Conservation (phyloP, 1,139 yeast genomes). For the Scheffersomyces stambukii region DNA sequence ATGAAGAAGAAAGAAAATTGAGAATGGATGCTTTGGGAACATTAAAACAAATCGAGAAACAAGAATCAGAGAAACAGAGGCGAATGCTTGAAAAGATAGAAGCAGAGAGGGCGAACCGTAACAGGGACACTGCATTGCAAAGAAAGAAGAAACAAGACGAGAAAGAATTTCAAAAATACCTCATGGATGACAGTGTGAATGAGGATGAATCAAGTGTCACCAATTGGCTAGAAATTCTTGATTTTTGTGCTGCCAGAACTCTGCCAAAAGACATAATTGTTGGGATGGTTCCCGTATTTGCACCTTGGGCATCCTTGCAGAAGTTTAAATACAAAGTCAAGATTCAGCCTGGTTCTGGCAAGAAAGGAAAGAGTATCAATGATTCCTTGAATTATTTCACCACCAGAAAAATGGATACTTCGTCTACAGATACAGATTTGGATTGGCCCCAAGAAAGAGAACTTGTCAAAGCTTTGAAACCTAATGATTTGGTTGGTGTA, state of each 20-base stretch:
- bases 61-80: constrained; percentile 21
- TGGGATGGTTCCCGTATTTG: constrained; percentile 82
- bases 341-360: constrained; percentile 79
- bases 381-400: constrained; percentile 63
- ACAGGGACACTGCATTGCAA: constrained; percentile 21
- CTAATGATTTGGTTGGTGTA: constrained; percentile 39
- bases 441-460: constrained; percentile 76
- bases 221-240: constrained; percentile 38
- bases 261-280: constrained; percentile 37
- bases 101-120: constrained; percentile 19
- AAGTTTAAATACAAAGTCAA: constrained; percentile 81
- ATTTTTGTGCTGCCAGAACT: constrained; percentile 41
- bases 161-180: constrained; percentile 46
- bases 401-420: constrained; percentile 50
- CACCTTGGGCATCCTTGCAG: constrained; percentile 81
- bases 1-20: constrained; percentile 74
- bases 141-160: constrained; percentile 48
- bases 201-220: constrained; percentile 21
- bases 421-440: constrained; percentile 45
- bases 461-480: constrained; percentile 52
- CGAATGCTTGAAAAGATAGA: constrained; percentile 25
- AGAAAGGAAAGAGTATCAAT: constrained; percentile 81
- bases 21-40: constrained; percentile 85
- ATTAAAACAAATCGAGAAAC: constrained; percentile 57
- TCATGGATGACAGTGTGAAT: constrained; percentile 31